Base-by-base conservation (phyloP, 208 protist species). In the Zelonia costaricensis region DNA sequence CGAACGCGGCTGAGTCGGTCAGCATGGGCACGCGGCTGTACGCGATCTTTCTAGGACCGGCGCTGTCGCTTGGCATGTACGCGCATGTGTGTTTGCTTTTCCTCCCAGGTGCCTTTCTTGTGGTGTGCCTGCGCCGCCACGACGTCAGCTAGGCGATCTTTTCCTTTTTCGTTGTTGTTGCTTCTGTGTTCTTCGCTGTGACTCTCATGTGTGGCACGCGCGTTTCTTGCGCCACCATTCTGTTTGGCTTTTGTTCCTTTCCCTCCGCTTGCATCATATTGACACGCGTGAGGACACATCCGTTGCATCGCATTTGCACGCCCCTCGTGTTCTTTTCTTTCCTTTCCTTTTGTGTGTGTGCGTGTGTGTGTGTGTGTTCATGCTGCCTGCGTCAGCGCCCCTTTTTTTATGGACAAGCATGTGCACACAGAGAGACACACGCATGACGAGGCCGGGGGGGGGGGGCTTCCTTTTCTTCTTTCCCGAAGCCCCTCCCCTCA, bases 91-190 rank as follows among this genome's bases (percentile, higher is more conserved):
- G 13, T 3, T 49, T 20, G 9, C 25, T 16, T 5, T 38, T 52
- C 9, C 10, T 36, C 36, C 13, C 38, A 23, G 4, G 18, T 16
- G 1, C 18, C 35, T 38, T 35, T 38, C 33, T 38, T 10, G 4
- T 38, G 7, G 33, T 38, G 33, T 38, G 33, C 10, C 33, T 38
- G 10, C 33, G 33, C 33, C 33, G 33, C 10, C 33, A 38, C 33
- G 33, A 38, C n/a, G n/a, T n/a, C n/a, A n/a, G n/a, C 7, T 38
- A 38, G 16, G 10, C 4, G 1, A 18, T 54, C 7, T 36, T 23
- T 54, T 54, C 22, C 39, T 16, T 54, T 40, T 1, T 54, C 39
- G 48, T 40, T 40, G 20, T 40, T 40, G 13, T 25, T 54, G 33
- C 33, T 38, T 38, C 7, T 38, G 33, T 10, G 33, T 38, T 4